Conservation (phyloP, 2,329 filamentous ascomycete species). For the Keithomyces neogunnii region DNA sequence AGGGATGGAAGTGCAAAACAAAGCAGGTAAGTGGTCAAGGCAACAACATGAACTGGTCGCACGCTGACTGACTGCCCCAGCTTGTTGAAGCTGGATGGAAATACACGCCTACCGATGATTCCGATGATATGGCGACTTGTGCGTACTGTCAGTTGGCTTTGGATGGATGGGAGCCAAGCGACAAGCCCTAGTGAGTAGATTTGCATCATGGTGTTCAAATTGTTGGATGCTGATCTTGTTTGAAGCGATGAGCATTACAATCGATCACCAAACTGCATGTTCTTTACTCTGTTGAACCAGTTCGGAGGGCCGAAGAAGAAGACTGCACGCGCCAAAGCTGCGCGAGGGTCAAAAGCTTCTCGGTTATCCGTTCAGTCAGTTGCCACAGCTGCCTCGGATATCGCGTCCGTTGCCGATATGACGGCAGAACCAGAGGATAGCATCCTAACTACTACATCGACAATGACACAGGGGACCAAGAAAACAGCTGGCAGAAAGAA, state of each 20-base stretch:
- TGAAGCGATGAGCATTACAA: conserved; percentile 74
- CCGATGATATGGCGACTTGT: conserved; percentile 84
- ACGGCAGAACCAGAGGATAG: conserved; percentile 48
- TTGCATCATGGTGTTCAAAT: too few species aligned
- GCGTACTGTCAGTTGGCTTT: conserved; percentile 83
- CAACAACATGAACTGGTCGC: too few species aligned
- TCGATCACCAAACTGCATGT: conserved; percentile 70
- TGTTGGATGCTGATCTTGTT: conserved; percentile 14
- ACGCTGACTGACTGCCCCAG: conserved; percentile 30
- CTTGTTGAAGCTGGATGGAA: conserved; percentile 91
- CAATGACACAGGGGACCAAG: conserved; percentile 47
- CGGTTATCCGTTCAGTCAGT: conserved; percentile 54
- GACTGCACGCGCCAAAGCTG: conserved; percentile 42
- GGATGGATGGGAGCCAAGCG: conserved; percentile 89
- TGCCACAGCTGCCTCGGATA: conserved; percentile 41
- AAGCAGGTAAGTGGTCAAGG: conserved; percentile 58
- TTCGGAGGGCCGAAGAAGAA: conserved; percentile 48
- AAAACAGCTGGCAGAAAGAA: conserved; percentile 44
- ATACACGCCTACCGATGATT: conserved; percentile 76
- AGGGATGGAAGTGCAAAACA: conserved; percentile 81
- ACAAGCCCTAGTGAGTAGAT: conserved; percentile 68
- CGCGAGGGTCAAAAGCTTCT: conserved; percentile 59
- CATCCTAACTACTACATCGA: conserved; percentile 50
- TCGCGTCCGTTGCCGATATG: conserved; percentile 37
- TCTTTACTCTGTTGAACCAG: conserved; percentile 63